Conservation (phyloP, 345 rosid genomes). For the Lenwebbia sp. region DNA sequence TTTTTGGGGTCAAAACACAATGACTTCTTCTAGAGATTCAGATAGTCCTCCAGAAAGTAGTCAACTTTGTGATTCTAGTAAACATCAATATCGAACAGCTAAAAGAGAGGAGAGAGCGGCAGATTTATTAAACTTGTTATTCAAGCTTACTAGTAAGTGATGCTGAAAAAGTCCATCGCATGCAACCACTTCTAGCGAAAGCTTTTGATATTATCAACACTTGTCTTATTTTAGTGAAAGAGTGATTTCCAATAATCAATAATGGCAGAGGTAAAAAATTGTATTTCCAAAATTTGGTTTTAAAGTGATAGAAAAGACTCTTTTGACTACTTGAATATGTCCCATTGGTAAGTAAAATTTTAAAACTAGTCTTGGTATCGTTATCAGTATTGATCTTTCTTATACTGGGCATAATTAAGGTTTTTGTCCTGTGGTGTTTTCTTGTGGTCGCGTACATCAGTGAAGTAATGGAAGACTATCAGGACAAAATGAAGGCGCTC, state of each 20-base stretch:
- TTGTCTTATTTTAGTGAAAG: background rate
- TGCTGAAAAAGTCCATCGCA: background rate
- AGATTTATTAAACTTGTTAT: background rate
- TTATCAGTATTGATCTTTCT: background rate
- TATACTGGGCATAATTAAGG: background rate
- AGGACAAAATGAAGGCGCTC: slow-evolving; percentile 52
- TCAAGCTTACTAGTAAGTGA: background rate
- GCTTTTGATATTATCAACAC: background rate
- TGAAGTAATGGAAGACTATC: slow-evolving; percentile 50
- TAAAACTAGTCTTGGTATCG: background rate
- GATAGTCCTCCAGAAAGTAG: background rate
- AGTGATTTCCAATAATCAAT: background rate
- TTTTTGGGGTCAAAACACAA: too few species aligned
- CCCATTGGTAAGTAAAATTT: background rate
- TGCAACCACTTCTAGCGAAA: background rate
- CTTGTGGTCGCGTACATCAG: slow-evolving; percentile 7
- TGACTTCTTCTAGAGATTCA: background rate
- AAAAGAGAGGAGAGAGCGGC: background rate
- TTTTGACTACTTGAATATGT: too few species aligned
- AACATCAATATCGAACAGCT: background rate
- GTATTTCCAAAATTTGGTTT: background rate
- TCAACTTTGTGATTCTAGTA: background rate
- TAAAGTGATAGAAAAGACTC: background rate
- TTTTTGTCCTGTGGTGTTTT: background rate
- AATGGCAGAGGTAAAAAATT: background rate